Evolutionary conservation across 1,284 basidiomycete species (phyloP).

Genomic region (Naganishia sp.): DNA sequence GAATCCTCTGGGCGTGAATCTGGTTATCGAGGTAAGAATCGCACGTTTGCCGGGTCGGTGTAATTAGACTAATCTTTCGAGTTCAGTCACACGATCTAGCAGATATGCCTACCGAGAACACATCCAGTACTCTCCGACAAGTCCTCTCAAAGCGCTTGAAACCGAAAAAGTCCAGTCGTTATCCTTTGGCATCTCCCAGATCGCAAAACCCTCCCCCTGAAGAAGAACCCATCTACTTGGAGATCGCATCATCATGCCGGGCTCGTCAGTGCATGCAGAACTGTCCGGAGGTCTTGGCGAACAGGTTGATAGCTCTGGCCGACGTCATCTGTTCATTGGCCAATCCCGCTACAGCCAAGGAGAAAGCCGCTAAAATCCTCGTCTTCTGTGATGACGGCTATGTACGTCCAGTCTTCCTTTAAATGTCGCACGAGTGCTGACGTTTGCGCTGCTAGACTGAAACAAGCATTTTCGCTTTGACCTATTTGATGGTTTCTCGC

Average conservation of each 20-base stretch:
- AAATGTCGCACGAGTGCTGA: neutral
- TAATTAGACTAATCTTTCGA: neutral
- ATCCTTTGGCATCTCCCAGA: constrained; percentile 11
- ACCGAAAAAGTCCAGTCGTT: constrained; percentile 10
- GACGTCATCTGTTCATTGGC: constrained; percentile 48
- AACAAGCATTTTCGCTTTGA: constrained; percentile 81
- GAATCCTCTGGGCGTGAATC: constrained; percentile 43
- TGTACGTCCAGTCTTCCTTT: constrained; percentile 32
- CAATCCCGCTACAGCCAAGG: constrained; percentile 37
- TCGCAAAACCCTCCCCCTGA: constrained; percentile 26
- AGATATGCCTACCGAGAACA: constrained; percentile 47
- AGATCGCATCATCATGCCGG: constrained; percentile 50
- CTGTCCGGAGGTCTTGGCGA: constrained; percentile 46
- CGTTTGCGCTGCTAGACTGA: constrained; percentile 65
- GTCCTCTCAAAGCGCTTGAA: constrained; percentile 22
- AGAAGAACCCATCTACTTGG: constrained; percentile 46
- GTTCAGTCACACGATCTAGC: constrained; percentile 50
- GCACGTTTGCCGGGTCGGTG: too few species aligned
- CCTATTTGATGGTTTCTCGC: constrained; percentile 80
- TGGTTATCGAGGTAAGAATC: constrained; percentile 45
- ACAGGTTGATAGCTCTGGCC: constrained; percentile 49
- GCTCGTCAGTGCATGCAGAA: constrained; percentile 48
- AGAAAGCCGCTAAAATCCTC: constrained; percentile 45
- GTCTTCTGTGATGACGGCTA: constrained; percentile 56
- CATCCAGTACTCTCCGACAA: constrained; percentile 26